A percentile compares a stretch with the other conserved stretches of the same genome.
These are phyloP conservation scores for Cercophora samala DNA, from an alignment of 495 filamentous ascomycete species.

Conservation along the genomic window DNA sequence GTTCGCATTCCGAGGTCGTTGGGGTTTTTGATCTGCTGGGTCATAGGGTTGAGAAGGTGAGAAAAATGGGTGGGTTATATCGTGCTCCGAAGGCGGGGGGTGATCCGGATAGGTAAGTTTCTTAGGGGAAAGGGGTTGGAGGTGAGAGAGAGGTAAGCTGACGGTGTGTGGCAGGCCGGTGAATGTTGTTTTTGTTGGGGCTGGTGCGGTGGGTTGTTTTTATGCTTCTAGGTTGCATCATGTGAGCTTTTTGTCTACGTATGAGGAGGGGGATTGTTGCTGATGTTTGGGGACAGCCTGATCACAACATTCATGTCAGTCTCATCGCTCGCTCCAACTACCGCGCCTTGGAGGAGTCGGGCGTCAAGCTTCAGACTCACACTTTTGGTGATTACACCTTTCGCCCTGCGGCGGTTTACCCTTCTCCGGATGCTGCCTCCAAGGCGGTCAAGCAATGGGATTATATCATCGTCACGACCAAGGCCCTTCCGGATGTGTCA, in stretches of 20 bases:
- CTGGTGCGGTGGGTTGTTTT: slow-evolving; percentile 58
- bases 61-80: slow-evolving; percentile 10
- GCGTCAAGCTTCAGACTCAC: slow-evolving; percentile 49
- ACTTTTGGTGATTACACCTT: slow-evolving; percentile 55
- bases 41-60: background rate
- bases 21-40: background rate
- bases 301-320: slow-evolving; percentile 40
- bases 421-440: slow-evolving; percentile 39
- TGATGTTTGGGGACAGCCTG: slow-evolving; percentile 29
- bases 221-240: slow-evolving; percentile 56
- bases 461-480: slow-evolving; percentile 59
- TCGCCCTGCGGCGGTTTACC: slow-evolving; percentile 47
- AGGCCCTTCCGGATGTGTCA: slow-evolving; percentile 53
- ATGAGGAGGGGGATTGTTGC: too few relatives aligned
- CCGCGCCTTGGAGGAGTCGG: slow-evolving; percentile 42
- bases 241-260: slow-evolving; percentile 28
- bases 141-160: slow-evolving; percentile 7
- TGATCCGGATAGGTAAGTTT: slow-evolving; percentile 26
- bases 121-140: background rate
- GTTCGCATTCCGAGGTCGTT: background rate
- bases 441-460: slow-evolving; percentile 44
- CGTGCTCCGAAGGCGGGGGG: slow-evolving; percentile 18
- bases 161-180: slow-evolving; percentile 35
- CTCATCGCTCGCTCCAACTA: slow-evolving; percentile 59
- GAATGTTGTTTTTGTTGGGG: slow-evolving; percentile 55